Percentiles rank a stretch among this genome's conserved stretches.
These are phyloP conservation scores for Aureobasidium sp. DNA, from an alignment of 2,329 filamentous ascomycete species.

Conservation along the genomic window DNA sequence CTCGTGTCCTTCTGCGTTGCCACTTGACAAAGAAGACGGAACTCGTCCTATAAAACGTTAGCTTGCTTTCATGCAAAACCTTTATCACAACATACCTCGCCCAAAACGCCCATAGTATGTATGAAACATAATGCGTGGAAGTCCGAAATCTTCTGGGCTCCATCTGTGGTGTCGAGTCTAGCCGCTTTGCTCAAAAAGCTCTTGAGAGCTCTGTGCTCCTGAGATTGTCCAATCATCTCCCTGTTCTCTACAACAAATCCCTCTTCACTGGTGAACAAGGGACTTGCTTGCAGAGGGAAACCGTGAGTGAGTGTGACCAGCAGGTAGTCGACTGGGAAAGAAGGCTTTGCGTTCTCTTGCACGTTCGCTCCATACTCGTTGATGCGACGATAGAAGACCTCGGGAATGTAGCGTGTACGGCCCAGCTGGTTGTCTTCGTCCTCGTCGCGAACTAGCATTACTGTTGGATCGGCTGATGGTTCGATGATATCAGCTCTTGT, in stretches of 20 bases:
- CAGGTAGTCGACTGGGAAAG: constrained; percentile 93
- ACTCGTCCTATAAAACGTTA: constrained; percentile 62
- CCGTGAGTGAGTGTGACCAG: constrained; percentile 94
- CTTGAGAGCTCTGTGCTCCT: constrained; percentile 63
- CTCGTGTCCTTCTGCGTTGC: constrained; percentile 72
- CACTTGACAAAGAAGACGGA: constrained; percentile 73
- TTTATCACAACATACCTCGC: constrained; percentile 53
- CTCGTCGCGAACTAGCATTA: constrained; percentile 92
- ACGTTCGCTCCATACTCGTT: constrained; percentile 97
- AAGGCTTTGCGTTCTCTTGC: constrained; percentile 92
- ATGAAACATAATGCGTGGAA: constrained; percentile 93
- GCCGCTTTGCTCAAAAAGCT: constrained; percentile 57
- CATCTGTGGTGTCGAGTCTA: constrained; percentile 50
- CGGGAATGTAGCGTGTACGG: constrained; percentile 82
- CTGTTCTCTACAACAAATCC: constrained; percentile 89
- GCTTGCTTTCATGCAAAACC: neutral
- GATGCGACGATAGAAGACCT: constrained; percentile 91
- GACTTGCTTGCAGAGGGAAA: constrained; percentile 73
- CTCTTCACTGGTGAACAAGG: constrained; percentile 57
- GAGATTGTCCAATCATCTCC: constrained; percentile 73
- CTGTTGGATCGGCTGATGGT: constrained; percentile 81
- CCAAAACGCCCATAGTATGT: constrained; percentile 69
- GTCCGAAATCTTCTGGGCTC: constrained; percentile 68
- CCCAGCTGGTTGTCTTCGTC: constrained; percentile 67
- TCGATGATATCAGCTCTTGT: constrained; percentile 90